Percentiles rank a stretch among this genome's conserved stretches.
Conservation (phyloP, 192 early-diverging fungal species). For the Ambispora gerdemannii region DNA sequence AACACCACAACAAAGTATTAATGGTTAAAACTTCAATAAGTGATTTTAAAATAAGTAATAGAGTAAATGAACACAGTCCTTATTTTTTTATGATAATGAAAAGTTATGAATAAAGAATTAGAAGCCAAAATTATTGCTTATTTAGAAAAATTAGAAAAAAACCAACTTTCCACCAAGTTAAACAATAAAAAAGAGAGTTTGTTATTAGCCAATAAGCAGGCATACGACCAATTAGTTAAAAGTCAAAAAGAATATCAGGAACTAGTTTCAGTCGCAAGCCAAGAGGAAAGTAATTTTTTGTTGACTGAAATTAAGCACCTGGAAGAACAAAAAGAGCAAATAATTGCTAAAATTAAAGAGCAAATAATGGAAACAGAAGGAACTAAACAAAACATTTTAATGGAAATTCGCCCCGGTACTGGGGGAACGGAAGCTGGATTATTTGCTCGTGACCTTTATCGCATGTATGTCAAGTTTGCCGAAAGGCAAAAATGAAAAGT, state of each 20-base stretch:
- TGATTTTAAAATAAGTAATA: neutral
- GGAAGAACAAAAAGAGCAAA: constrained; percentile 4
- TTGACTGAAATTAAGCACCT: neutral
- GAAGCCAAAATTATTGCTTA: constrained; percentile 2
- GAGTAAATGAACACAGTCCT: neutral
- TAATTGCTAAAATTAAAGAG: constrained; percentile 13
- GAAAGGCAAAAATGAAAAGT: neutral
- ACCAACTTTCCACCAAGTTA: neutral
- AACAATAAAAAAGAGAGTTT: constrained; percentile 8
- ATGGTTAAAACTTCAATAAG: constrained; percentile 4
- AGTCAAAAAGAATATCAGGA: constrained; percentile 7
- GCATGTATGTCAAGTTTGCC: constrained; percentile 19
- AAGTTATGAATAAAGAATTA: constrained; percentile 7
- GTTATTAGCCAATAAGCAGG: neutral
- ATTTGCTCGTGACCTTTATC: constrained; percentile 12
- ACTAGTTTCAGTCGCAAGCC: neutral
- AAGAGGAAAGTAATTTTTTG: neutral
- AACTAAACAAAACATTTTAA: constrained; percentile 1
- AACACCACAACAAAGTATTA: constrained; percentile 4
- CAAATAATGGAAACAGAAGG: constrained; percentile 18
- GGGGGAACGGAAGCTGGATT: constrained; percentile 11
- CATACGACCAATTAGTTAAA: neutral
- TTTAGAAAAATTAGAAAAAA: constrained; percentile 20
- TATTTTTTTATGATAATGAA: too few relatives aligned
- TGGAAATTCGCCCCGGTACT: constrained; percentile 9